Evolutionary conservation across 192 early-diverging fungal genomes (phyloP), one percentile per base, ranked within the genome.

Genomic region (Coemansia sp.): DNA sequence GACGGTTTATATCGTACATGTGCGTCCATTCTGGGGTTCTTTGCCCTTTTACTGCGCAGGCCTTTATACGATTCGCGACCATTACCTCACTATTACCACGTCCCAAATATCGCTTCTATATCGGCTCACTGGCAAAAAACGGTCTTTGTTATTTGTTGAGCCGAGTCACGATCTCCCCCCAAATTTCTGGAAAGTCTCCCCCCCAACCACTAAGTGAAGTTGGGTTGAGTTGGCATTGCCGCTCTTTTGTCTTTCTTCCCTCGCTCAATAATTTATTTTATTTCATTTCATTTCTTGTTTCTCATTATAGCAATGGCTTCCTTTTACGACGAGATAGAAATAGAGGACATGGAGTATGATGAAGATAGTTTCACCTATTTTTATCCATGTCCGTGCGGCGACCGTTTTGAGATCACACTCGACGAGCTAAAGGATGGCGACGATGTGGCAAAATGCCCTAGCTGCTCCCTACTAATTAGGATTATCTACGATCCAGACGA

Each of bases 301-400:
- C 52, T 62, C 32, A 58, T 3, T 18, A 3, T 35, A 18, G 39
- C 62, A 8, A 85, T 85, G 84, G 24, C 75, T 16, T 78, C 79
- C 47, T 84, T 78, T 59, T 88, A 88, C 70, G 87, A 88, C 84
- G 87, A 90, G 66, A 76, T 91, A 35, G 87, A 89, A 75, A 87
- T 89, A 32, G 91, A 98, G 74, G 96, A 98, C 78, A 91, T 98
- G 87, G 93, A 93, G 60, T 98, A 90, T 73, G 90, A 95, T 67
- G 91, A 94, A 71, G 92, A 94, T 38, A 86, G 82, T 27, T 78
- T 88, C 61, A 83, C 87, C 12, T 98, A 94, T 84, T 86, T 85
- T 55, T 98, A 95, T 70, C 97, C 97, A 29, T 98, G 95, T 73
- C 97, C 97, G 2, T 98, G 97, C 82, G 97, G 97, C 12, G 97